phyloP scores from a whole-genome alignment of 2,329 filamentous ascomycete species.

The Alternaria gaisen region DNA sequence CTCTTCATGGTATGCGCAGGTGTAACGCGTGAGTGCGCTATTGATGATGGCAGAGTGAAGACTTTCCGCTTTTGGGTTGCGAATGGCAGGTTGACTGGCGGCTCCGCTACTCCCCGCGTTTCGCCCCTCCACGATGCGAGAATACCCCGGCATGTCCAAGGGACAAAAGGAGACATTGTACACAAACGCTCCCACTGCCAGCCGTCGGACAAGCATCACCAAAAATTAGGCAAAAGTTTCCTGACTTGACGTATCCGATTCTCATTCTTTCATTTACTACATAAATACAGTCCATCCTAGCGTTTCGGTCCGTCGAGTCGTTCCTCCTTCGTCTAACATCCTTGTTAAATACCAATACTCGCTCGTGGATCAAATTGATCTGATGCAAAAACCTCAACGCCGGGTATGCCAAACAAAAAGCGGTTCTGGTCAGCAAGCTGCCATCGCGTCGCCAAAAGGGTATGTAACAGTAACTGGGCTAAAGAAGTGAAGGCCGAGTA shows the following conservation, averaged over 20 bases:
- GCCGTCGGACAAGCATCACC: neutral
- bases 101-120: conserved; percentile 20
- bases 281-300: conserved; percentile 37
- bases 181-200: neutral
- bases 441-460: conserved; percentile 37
- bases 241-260: conserved; percentile 24
- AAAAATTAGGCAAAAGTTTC: neutral
- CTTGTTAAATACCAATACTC: conserved; percentile 13
- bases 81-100: conserved; percentile 7
- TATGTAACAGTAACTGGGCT: conserved; percentile 36
- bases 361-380: conserved; percentile 19
- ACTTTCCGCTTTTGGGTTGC: conserved; percentile 8
- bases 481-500: conserved; percentile 37
- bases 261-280: conserved; percentile 40
- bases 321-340: conserved; percentile 17
- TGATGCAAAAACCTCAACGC: conserved; percentile 38
- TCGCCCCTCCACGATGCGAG: conserved; percentile 17
- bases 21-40: neutral
- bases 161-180: neutral
- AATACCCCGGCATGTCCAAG: conserved; percentile 17
- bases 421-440: conserved; percentile 38
- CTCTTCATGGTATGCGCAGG: neutral
- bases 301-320: conserved; percentile 25
- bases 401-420: conserved; percentile 40
- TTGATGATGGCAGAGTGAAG: neutral